Conservation (phyloP, 2,329 filamentous ascomycete genomes). For the Exutisphaerella laricina region DNA sequence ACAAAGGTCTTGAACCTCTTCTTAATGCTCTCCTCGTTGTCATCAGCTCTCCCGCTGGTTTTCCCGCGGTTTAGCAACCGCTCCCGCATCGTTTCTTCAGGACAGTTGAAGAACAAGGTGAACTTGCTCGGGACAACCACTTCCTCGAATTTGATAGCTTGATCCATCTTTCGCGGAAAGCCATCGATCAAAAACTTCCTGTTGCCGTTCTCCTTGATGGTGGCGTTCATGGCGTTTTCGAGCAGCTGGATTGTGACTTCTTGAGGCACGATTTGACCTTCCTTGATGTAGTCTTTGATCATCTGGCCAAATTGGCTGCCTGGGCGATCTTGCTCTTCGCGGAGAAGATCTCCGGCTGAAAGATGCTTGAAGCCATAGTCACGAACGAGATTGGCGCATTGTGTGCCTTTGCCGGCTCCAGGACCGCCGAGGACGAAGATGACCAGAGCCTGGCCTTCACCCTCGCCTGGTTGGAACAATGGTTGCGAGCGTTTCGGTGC, state of each 20-base stretch:
- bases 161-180: slow-evolving; percentile 96
- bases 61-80: slow-evolving; percentile 82
- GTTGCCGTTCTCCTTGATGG: slow-evolving; percentile 54
- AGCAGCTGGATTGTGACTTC: slow-evolving; percentile 91
- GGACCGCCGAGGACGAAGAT: slow-evolving; percentile 95
- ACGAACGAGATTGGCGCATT: slow-evolving; percentile 80
- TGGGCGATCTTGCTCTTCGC: slow-evolving; percentile 82
- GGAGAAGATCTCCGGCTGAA: slow-evolving; percentile 85
- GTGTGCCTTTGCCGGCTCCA: slow-evolving; percentile 92
- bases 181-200: slow-evolving; percentile 72
- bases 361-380: slow-evolving; percentile 91
- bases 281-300: slow-evolving; percentile 88
- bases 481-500: slow-evolving; percentile 56
- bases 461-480: slow-evolving; percentile 59
- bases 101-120: slow-evolving; percentile 91
- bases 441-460: slow-evolving; percentile 63
- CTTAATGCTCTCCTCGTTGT: slow-evolving; percentile 91
- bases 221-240: slow-evolving; percentile 82
- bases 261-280: slow-evolving; percentile 97
- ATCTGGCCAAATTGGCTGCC: slow-evolving; percentile 86
- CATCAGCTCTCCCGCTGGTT: slow-evolving; percentile 85
- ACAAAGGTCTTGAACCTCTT: slow-evolving; percentile 94
- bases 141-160: slow-evolving; percentile 89
- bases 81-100: slow-evolving; percentile 80
- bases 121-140: slow-evolving; percentile 76